A percentile compares a stretch with the other conserved stretches of the same genome.
phyloP scores from a whole-genome alignment of 2,329 filamentous ascomycete species.

The Tothia fuscella region DNA sequence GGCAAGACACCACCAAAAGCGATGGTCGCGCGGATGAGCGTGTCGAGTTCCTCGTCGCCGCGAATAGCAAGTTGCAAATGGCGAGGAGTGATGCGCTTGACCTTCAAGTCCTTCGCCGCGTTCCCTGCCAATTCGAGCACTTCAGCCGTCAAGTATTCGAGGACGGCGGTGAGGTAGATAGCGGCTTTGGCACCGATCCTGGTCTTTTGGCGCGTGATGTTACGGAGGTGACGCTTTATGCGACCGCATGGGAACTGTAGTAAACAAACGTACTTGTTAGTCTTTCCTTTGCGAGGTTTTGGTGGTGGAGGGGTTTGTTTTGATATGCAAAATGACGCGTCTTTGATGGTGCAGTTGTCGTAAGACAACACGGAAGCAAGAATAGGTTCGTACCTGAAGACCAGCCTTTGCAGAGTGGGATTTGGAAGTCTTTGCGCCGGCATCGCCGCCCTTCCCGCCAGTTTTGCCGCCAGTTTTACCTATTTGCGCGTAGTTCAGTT shows the following conservation, averaged over 20 bases:
- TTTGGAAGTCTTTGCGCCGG: slow-evolving; percentile 79
- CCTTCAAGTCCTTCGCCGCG: slow-evolving; percentile 97
- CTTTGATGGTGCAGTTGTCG: too few species aligned
- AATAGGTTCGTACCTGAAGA: slow-evolving; percentile 73
- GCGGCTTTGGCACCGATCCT: slow-evolving; percentile 97
- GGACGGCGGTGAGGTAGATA: slow-evolving; percentile 94
- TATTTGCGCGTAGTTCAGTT: slow-evolving; percentile 19
- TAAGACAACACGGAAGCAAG: too few species aligned
- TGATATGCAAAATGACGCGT: background rate
- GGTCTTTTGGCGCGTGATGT: slow-evolving; percentile 99
- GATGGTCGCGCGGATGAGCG: slow-evolving; percentile 92
- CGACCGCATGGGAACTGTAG: slow-evolving; percentile 92
- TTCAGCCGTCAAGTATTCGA: slow-evolving; percentile 96
- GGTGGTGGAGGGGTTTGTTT: slow-evolving; percentile 7
- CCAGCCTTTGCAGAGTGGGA: slow-evolving; percentile 88
- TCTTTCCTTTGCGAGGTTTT: too few species aligned
- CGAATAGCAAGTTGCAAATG: slow-evolving; percentile 96
- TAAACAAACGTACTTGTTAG: slow-evolving; percentile 11
- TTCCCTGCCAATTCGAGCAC: slow-evolving; percentile 97
- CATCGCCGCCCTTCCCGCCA: slow-evolving; percentile 65
- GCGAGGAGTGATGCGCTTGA: slow-evolving; percentile 98
- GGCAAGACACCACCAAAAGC: slow-evolving; percentile 96
- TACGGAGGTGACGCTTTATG: slow-evolving; percentile 99
- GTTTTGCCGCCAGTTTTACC: slow-evolving; percentile 70
- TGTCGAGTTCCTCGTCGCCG: slow-evolving; percentile 96